Evolutionary conservation across 148 eudicot species (phyloP).

Genomic region (Nyssa sinensis): DNA sequence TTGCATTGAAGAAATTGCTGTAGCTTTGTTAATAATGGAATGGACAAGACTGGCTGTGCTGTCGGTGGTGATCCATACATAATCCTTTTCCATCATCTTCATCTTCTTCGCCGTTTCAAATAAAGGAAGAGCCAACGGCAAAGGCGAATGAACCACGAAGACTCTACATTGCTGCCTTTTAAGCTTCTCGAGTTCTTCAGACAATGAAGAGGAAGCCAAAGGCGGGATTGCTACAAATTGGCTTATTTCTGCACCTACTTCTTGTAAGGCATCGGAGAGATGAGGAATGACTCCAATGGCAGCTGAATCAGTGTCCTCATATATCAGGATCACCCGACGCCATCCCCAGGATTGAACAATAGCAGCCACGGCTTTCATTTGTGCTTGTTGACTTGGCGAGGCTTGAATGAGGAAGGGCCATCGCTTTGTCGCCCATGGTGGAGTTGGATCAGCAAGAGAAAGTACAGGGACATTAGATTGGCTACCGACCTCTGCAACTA

Average conservation of each 20-base stretch:
- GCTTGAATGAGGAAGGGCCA: conserved; percentile 31
- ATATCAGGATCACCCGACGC: conserved; percentile 14
- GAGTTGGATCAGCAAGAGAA: conserved; percentile 17
- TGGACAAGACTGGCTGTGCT: background rate
- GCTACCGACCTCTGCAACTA: conserved; percentile 17
- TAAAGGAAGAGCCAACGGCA: background rate
- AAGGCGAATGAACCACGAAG: background rate
- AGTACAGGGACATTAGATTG: conserved; percentile 12
- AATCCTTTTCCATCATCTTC: background rate
- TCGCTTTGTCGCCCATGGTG: conserved; percentile 15
- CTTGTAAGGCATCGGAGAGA: conserved; percentile 13
- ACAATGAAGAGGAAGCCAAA: background rate
- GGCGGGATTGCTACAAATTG: background rate
- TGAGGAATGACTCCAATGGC: conserved; percentile 6
- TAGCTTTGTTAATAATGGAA: background rate
- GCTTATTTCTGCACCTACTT: background rate
- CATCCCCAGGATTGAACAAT: conserved; percentile 19
- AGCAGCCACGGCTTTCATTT: conserved; percentile 23
- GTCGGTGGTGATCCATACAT: conserved; percentile 5
- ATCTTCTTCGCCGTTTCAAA: background rate
- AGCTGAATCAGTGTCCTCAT: conserved; percentile 13
- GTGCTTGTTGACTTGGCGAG: conserved; percentile 6
- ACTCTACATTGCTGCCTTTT: background rate
- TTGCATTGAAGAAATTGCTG: background rate
- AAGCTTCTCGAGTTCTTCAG: background rate